Percentiles rank a stretch among this genome's conserved stretches.
Conservation (phyloP, 768 basidiomycete genomes). For the Amanita phalloides region DNA sequence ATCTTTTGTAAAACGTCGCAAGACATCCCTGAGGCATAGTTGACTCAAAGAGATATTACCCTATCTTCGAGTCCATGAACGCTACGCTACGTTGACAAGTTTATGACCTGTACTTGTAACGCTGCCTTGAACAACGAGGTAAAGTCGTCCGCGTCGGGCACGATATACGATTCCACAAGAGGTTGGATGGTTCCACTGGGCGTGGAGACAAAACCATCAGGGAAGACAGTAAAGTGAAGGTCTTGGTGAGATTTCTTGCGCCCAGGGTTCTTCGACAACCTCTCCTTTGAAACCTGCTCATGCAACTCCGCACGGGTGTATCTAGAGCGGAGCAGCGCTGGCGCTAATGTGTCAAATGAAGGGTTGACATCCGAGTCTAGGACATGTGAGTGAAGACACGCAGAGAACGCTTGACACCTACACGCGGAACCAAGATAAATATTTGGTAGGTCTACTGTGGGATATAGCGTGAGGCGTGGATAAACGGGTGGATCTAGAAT, state of each 20-base stretch:
- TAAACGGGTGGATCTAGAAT: slow-evolving; percentile 10
- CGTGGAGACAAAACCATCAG: slow-evolving; percentile 15
- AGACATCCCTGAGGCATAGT: not conserved
- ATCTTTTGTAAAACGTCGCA: not conserved
- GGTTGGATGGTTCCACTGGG: slow-evolving; percentile 15
- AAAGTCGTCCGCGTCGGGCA: not conserved
- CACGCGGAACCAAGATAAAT: not conserved
- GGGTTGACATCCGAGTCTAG: not conserved
- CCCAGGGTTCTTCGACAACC: not conserved
- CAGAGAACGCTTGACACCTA: slow-evolving; percentile 5
- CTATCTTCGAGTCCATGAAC: not conserved
- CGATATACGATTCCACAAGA: not conserved
- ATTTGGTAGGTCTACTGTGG: slow-evolving; percentile 1
- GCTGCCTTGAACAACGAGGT: not conserved
- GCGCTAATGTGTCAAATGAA: not conserved
- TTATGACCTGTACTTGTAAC: not conserved
- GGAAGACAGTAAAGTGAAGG: slow-evolving; percentile 22
- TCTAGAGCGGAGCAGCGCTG: slow-evolving; percentile 3
- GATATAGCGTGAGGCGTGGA: slow-evolving; percentile 16
- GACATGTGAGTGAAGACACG: not conserved
- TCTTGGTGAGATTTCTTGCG: slow-evolving; percentile 19
- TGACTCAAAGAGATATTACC: too few relatives aligned
- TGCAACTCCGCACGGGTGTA: slow-evolving; percentile 24
- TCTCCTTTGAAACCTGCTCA: slow-evolving; percentile 27
- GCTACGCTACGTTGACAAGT: not conserved